Percentiles rank a stretch among this genome's conserved stretches.
Conservation (phyloP, 139 green algal genomes). For the Coelastrella sp. region DNA sequence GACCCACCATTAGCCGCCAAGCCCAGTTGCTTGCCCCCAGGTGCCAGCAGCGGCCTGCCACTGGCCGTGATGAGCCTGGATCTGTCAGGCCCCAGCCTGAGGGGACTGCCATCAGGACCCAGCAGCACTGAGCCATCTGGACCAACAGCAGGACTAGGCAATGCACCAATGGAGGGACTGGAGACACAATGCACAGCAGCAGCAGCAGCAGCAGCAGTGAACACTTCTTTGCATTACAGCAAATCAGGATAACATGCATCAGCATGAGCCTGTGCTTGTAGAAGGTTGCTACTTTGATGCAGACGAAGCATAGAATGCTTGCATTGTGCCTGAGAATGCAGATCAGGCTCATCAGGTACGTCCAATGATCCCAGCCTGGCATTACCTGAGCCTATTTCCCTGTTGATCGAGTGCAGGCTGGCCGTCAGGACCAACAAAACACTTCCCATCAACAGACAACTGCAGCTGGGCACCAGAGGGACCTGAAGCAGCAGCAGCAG, state of each 20-base stretch:
- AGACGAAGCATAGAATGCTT: too few relatives aligned
- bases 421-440: background rate
- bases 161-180: background rate
- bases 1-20: background rate
- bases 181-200: too few relatives aligned
- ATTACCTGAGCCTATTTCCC: background rate
- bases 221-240: too few relatives aligned
- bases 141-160: background rate
- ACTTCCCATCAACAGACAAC: slow-evolving; percentile 22
- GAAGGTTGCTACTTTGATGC: too few relatives aligned
- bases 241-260: too few relatives aligned
- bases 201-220: background rate
- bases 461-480: background rate
- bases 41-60: slow-evolving; percentile 16
- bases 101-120: background rate
- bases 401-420: background rate
- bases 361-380: too few relatives aligned
- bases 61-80: slow-evolving; percentile 6
- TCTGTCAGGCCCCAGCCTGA: slow-evolving; percentile 5
- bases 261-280: too few relatives aligned
- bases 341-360: too few relatives aligned
- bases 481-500: slow-evolving; percentile 1
- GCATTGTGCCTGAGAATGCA: too few relatives aligned
- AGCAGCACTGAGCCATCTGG: background rate
- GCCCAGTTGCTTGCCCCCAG: background rate